These are phyloP conservation scores for Dactylellina drechsleri DNA, from an alignment of 2,329 filamentous ascomycete genomes.

Conservation along the genomic window DNA sequence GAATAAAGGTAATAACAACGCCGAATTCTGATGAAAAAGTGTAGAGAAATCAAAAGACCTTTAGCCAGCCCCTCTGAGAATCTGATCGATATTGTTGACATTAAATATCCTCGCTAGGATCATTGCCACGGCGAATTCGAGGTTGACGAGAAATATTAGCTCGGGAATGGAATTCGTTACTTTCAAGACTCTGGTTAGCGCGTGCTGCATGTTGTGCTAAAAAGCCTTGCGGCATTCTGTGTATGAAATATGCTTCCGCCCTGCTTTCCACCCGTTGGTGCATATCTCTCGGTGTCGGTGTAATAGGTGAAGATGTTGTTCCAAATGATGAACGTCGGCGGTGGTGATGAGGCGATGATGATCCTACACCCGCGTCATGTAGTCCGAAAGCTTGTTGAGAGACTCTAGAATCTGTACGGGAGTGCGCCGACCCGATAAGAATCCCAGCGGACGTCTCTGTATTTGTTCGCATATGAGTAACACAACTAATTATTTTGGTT, in stretches of 20 bases:
- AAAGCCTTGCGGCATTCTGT: slow-evolving; percentile 23
- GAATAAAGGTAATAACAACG: too few species aligned
- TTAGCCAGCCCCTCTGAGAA: too few species aligned
- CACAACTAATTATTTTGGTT: background rate
- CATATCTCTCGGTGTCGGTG: background rate
- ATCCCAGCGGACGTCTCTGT: too few species aligned
- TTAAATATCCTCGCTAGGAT: too few species aligned
- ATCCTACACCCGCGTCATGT: background rate
- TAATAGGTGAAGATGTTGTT: background rate
- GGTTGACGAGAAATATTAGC: slow-evolving; percentile 2
- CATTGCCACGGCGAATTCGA: slow-evolving; percentile 5
- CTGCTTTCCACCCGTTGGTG: background rate
- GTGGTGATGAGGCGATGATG: background rate
- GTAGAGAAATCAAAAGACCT: too few species aligned
- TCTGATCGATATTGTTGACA: too few species aligned
- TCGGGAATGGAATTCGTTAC: background rate
- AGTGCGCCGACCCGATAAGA: too few species aligned
- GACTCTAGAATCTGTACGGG: too few species aligned
- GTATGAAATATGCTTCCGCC: background rate
- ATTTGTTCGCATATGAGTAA: too few species aligned
- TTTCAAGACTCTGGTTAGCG: slow-evolving; percentile 15
- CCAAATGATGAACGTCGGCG: slow-evolving; percentile 12
- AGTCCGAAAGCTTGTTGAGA: background rate
- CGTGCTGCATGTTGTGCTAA: slow-evolving; percentile 18
- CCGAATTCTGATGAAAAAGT: too few species aligned